Evolutionary conservation across 805 yeast species (phyloP).

Genomic region (Kockiozyma suomiensis): DNA sequence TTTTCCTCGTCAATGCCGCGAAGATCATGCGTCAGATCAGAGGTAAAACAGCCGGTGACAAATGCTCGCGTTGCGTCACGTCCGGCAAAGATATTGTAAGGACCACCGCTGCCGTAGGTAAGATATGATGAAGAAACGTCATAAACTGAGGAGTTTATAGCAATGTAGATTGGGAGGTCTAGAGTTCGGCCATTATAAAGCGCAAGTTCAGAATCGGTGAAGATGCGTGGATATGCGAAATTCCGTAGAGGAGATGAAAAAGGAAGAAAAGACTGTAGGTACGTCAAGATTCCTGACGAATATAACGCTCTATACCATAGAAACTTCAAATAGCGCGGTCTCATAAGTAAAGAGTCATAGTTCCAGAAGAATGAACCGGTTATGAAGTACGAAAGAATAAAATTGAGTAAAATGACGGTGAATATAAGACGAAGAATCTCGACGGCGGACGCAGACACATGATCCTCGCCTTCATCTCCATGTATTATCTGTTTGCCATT

Average conservation of each 20-base stretch:
- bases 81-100: constrained; percentile 63
- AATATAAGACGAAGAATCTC: not conserved
- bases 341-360: constrained; percentile 53
- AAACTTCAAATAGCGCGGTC: constrained; percentile 48
- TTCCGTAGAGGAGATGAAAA: constrained; percentile 10
- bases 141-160: constrained; percentile 61
- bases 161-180: constrained; percentile 57
- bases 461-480: not conserved
- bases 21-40: constrained; percentile 63
- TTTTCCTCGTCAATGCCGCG: constrained; percentile 56
- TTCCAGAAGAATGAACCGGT: constrained; percentile 67
- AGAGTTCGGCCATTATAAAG: constrained; percentile 55
- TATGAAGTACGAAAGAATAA: constrained; percentile 57
- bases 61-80: constrained; percentile 69
- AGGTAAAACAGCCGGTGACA: constrained; percentile 67
- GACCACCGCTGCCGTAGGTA: constrained; percentile 62
- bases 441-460: not conserved
- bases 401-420: constrained; percentile 48
- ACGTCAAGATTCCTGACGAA: not conserved
- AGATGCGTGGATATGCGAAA: constrained; percentile 38
- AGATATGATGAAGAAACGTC: constrained; percentile 59
- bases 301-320: constrained; percentile 12
- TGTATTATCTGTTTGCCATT: not conserved
- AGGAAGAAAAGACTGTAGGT: not conserved
- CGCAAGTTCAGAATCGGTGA: constrained; percentile 53